Evolutionary conservation across 2,329 filamentous ascomycete species (phyloP).

Genomic region (Gyromitra esculenta): DNA sequence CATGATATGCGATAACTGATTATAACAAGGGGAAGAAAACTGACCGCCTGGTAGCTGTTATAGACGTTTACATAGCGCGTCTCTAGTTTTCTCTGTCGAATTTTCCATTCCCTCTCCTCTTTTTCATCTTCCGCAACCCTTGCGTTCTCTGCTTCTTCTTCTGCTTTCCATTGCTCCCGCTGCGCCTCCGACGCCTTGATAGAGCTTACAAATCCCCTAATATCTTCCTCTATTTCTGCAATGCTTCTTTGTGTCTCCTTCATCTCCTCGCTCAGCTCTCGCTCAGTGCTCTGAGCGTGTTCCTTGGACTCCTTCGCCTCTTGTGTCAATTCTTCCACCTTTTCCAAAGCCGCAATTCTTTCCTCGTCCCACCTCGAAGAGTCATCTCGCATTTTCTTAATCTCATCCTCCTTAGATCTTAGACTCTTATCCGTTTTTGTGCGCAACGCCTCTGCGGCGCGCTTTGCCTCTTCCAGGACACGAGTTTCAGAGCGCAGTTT

Average conservation of each 20-base stretch:
- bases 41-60: constrained; percentile 52
- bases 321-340: constrained; percentile 69
- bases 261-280: constrained; percentile 66
- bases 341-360: constrained; percentile 55
- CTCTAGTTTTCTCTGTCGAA: constrained; percentile 67
- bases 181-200: constrained; percentile 79
- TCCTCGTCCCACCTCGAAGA: constrained; percentile 73
- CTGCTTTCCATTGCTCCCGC: constrained; percentile 71
- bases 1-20: neutral
- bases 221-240: constrained; percentile 73
- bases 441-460: constrained; percentile 73
- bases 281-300: constrained; percentile 66
- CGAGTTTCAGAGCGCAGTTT: constrained; percentile 57
- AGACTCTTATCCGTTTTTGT: constrained; percentile 80
- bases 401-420: constrained; percentile 91
- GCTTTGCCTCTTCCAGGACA: constrained; percentile 69
- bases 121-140: constrained; percentile 61
- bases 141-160: constrained; percentile 67
- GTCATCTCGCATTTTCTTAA: constrained; percentile 78
- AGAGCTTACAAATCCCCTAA: constrained; percentile 75
- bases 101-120: constrained; percentile 68
- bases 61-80: constrained; percentile 60
- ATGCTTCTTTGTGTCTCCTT: constrained; percentile 68
- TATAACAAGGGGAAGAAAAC: constrained; percentile 5
- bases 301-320: constrained; percentile 67